Percentiles rank a stretch among this genome's conserved stretches.
Conservation (phyloP, 116 monocot species). For the Posidonia oceanica region DNA sequence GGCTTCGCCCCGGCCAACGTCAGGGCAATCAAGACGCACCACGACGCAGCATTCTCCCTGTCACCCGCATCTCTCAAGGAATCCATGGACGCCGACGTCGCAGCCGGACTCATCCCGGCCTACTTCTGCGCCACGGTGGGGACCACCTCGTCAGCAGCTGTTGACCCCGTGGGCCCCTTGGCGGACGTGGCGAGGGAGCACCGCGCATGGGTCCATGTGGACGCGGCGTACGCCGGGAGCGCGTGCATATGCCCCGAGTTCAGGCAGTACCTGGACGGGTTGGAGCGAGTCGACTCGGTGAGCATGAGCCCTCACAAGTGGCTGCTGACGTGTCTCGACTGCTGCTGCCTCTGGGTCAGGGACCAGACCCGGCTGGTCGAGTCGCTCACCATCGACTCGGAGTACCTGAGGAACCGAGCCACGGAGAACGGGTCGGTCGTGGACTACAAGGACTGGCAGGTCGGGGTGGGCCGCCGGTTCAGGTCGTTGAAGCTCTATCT, state of each 20-base stretch:
- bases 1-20: conserved; percentile 20
- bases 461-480: conserved; percentile 26
- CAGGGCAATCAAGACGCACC: conserved; percentile 11
- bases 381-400: conserved; percentile 8
- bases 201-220: conserved; percentile 35
- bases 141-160: conserved; percentile 25
- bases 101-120: conserved; percentile 16
- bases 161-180: conserved; percentile 23
- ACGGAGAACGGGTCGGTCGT: background rate
- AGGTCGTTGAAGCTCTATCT: conserved; percentile 28
- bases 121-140: conserved; percentile 38
- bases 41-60: conserved; percentile 11
- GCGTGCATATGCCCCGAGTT: conserved; percentile 40
- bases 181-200: conserved; percentile 16
- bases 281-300: conserved; percentile 25
- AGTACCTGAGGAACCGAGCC: conserved; percentile 11
- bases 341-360: conserved; percentile 36
- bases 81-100: conserved; percentile 20
- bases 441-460: too few relatives aligned
- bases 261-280: conserved; percentile 19
- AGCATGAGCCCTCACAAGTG: conserved; percentile 48
- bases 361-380: conserved; percentile 1
- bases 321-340: conserved; percentile 33
- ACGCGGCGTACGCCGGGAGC: too few relatives aligned
- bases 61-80: conserved; percentile 3